A percentile compares a stretch with the other conserved stretches of the same genome.
Conservation (phyloP, 768 basidiomycete genomes). For the Polyporus arcularius region DNA sequence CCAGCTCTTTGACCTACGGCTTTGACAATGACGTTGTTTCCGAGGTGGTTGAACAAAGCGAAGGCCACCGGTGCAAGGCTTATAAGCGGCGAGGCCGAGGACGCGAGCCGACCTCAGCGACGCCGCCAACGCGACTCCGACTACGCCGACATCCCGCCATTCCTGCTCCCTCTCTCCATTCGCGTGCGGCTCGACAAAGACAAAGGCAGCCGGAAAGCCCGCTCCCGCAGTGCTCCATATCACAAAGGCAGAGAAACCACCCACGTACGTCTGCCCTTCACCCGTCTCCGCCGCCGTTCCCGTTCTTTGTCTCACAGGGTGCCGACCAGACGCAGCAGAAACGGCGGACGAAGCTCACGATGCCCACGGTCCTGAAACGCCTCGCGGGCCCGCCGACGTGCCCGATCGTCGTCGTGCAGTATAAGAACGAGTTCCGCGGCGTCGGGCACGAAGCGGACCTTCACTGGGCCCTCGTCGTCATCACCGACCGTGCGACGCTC, state of each 20-base stretch:
- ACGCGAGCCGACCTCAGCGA: not conserved
- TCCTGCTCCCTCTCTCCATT: conserved; percentile 15
- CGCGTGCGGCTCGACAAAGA: conserved; percentile 8
- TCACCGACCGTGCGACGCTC: conserved; percentile 15
- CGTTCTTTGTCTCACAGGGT: too few relatives aligned
- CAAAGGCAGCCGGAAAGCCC: not conserved
- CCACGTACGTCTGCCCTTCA: conserved; percentile 4
- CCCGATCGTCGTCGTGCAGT: conserved; percentile 23
- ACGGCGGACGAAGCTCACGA: conserved; percentile 10
- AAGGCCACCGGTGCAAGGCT: not conserved
- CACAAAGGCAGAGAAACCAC: not conserved
- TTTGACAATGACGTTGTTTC: not conserved
- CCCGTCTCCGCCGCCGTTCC: not conserved
- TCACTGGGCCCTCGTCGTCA: conserved; percentile 23
- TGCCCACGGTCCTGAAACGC: conserved; percentile 13
- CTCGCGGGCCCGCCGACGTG: conserved; percentile 10
- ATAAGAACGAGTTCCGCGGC: conserved; percentile 19
- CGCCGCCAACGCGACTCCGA: conserved; percentile 5
- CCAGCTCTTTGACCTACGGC: not conserved
- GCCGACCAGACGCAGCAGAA: not conserved
- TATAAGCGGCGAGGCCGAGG: not conserved
- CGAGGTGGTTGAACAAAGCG: conserved; percentile 6
- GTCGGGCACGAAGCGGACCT: conserved; percentile 19
- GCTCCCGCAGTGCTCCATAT: not conserved
- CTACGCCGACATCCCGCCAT: conserved; percentile 13